Evolutionary conservation across 805 yeast genomes (phyloP), one percentile per base, ranked within the genome.

Genomic region (Kluyveromyces wickerhamii): DNA sequence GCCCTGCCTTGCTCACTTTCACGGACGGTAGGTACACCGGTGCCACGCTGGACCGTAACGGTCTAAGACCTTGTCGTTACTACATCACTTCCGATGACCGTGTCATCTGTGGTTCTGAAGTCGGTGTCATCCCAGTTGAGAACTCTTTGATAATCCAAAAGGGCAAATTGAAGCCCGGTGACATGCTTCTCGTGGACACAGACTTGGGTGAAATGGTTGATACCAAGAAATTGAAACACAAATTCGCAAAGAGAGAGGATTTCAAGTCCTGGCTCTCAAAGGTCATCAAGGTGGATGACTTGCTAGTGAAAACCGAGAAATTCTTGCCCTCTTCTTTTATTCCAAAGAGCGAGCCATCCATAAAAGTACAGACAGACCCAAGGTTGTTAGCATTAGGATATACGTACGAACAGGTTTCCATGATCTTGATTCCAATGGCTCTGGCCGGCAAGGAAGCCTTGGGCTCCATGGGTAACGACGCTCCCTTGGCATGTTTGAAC

Each of bases 381-480:
- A 71, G 92, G 48, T 68, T 89, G 41, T 65, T 74, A 39, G 89
- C 96, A 2, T 83, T 82, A 54, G 96, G 95, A 37, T 89, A 87
- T 67, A 81, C 96, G n/a, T 80, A 79, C 51, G 98, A 89, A 64
- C 97, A 89, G 63, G 70, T 88, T 41, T 72, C 85, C 26, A 60
- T 85, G 37, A 65, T 92, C 27, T 67, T 89, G 48, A 92, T 82
- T 6, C 97, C 97, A 42, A 92, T 89, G 98, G 96, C 94, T 27
- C 54, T 71, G 25, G 80, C 76, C 47, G 95, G 89, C 41, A 89
- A 88, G 57, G 98, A 89, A 65, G 87, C 96, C 9, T 70, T 89
- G 35, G 97, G 98, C 12, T 88, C 96, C 13, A 89, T 89, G 98
- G 98, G 98, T 69, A 89, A 89, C 56, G 98, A 89, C 57, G 77